These are phyloP conservation scores for Rhododendron henanense DNA, from an alignment of 148 eudicot genomes.

Conservation along the genomic window DNA sequence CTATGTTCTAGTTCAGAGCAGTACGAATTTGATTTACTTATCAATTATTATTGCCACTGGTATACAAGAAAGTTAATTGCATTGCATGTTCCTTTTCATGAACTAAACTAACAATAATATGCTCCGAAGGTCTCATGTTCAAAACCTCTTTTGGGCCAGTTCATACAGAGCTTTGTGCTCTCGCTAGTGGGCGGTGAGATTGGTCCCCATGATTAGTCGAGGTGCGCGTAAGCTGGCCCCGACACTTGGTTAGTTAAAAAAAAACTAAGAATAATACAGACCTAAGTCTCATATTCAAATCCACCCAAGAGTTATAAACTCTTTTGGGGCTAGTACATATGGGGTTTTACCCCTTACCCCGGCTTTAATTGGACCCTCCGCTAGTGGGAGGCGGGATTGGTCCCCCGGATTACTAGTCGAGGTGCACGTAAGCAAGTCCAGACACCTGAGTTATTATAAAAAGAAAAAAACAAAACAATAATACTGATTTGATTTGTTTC, in stretches of 20 bases:
- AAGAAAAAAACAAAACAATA: not conserved
- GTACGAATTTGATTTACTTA: not conserved
- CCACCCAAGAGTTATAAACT: not conserved
- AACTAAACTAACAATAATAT: not conserved
- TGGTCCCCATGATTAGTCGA: not conserved
- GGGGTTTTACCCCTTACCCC: not conserved
- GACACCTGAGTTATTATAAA: too few relatives aligned
- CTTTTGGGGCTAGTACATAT: not conserved
- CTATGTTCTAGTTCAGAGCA: not conserved
- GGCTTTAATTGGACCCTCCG: not conserved
- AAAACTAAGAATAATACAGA: not conserved
- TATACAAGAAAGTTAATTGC: not conserved
- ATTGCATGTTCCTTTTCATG: not conserved
- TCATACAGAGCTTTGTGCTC: too few relatives aligned
- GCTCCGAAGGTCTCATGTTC: not conserved
- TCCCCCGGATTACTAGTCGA: not conserved
- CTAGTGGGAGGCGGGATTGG: not conserved
- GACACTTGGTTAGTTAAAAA: not conserved
- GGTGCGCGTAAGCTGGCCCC: not conserved
- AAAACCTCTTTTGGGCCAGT: not conserved
- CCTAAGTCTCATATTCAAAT: not conserved
- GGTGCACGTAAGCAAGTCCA: not conserved
- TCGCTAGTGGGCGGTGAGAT: not conserved
- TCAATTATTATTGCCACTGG: not conserved
- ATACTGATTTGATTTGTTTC: not conserved